phyloP scores from a whole-genome alignment of 169 alveolate species.

The Eimeria sp. region DNA sequence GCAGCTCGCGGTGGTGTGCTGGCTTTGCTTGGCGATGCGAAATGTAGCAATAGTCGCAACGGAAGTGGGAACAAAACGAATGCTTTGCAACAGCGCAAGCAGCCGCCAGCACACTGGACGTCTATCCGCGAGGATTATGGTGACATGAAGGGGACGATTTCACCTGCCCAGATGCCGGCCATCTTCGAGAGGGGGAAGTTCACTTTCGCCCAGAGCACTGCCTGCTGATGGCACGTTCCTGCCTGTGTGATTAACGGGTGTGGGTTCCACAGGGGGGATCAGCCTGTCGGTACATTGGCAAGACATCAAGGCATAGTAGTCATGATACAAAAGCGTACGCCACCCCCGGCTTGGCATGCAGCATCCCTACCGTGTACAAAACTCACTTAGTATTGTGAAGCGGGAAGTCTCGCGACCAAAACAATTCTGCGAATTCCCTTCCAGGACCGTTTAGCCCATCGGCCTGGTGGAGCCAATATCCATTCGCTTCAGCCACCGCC shows the following conservation, averaged over 20 bases:
- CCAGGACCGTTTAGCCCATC: neutral
- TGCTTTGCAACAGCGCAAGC: neutral
- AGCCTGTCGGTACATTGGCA: conserved; percentile 1
- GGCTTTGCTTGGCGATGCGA: neutral
- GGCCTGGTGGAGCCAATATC: neutral
- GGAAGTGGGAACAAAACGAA: neutral
- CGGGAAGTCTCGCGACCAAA: conserved; percentile 38
- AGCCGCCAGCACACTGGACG: neutral
- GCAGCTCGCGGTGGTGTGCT: neutral
- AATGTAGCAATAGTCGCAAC: neutral
- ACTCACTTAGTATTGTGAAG: conserved; percentile 1
- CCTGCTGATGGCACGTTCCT: neutral
- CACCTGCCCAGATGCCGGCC: conserved; percentile 48
- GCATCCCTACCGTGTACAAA: neutral
- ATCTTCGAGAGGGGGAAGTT: neutral
- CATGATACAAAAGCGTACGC: neutral
- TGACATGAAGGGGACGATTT: neutral
- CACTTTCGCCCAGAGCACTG: neutral
- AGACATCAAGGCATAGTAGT: neutral
- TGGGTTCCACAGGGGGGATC: neutral
- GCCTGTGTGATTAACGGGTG: neutral
- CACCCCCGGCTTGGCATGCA: neutral
- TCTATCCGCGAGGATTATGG: neutral
- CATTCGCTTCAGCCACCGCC: conserved; percentile 61
- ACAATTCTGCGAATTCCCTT: conserved; percentile 14